Percentiles rank a stretch among this genome's conserved stretches.
Conservation (phyloP, 768 basidiomycete genomes). For the Tylopilus subfusipes region DNA sequence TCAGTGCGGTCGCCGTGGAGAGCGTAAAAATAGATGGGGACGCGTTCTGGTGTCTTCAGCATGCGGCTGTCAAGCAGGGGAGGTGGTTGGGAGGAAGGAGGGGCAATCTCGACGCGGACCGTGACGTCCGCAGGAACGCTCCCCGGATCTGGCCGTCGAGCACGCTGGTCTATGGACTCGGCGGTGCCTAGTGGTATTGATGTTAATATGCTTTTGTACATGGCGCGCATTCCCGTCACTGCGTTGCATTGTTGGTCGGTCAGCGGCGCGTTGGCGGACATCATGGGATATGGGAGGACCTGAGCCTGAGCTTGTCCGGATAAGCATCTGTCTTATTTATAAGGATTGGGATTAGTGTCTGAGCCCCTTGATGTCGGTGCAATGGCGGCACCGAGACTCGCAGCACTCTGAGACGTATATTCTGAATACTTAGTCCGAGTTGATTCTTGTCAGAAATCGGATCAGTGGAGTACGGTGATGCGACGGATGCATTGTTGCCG, state of each 20-base stretch:
- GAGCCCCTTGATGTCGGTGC: neutral
- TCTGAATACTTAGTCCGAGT: neutral
- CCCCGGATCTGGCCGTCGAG: neutral
- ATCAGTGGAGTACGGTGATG: too few relatives aligned
- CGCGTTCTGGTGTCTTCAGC: slow-evolving; percentile 15
- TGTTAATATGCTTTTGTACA: fast-evolving
- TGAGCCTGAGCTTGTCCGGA: too few relatives aligned
- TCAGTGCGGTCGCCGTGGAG: neutral
- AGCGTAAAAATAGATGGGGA: slow-evolving; percentile 22
- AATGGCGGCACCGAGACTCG: neutral
- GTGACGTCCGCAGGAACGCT: slow-evolving; percentile 11
- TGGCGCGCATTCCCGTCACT: neutral
- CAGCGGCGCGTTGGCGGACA: slow-evolving; percentile 7
- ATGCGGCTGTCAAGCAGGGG: neutral
- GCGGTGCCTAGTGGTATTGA: neutral
- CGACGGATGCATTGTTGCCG: too few relatives aligned
- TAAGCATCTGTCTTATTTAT: neutral
- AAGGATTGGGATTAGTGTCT: neutral
- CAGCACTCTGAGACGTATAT: neutral
- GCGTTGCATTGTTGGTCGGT: slow-evolving; percentile 16
- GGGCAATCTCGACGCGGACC: slow-evolving; percentile 15
- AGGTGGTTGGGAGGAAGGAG: slow-evolving; percentile 1
- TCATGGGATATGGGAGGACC: neutral
- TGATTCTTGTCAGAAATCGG: too few relatives aligned
- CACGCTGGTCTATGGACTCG: slow-evolving; percentile 17